These are phyloP conservation scores for Pseudogymnoascus sp. DNA, from an alignment of 2,329 filamentous ascomycete genomes.

Conservation along the genomic window DNA sequence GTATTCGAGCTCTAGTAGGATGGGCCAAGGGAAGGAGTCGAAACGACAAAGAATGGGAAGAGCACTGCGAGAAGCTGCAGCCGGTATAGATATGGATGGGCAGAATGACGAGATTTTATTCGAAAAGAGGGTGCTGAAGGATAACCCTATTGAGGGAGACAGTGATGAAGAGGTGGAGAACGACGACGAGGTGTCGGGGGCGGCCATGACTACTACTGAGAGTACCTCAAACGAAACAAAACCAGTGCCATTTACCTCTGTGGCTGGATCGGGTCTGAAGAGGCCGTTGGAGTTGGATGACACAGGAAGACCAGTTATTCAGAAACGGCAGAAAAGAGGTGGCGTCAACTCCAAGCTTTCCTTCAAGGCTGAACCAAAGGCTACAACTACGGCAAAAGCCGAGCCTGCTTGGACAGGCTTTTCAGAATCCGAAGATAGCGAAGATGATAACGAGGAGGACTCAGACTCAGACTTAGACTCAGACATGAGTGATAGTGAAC, in stretches of 20 bases:
- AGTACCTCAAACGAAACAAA: neutral
- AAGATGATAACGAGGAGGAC: slow-evolving; percentile 16
- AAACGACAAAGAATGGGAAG: slow-evolving; percentile 61
- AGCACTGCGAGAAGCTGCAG: slow-evolving; percentile 54
- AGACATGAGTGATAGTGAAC: slow-evolving; percentile 14
- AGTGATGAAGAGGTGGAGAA: slow-evolving; percentile 24
- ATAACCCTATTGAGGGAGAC: slow-evolving; percentile 25
- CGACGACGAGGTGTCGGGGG: slow-evolving; percentile 17
- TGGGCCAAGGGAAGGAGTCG: slow-evolving; percentile 64
- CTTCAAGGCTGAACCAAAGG: slow-evolving; percentile 32
- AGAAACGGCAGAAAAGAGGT: slow-evolving; percentile 69
- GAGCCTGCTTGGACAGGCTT: slow-evolving; percentile 56
- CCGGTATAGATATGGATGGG: slow-evolving; percentile 41
- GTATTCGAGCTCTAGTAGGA: slow-evolving; percentile 66
- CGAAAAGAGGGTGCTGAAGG: slow-evolving; percentile 28
- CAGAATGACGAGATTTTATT: slow-evolving; percentile 46
- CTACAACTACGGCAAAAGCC: slow-evolving; percentile 31
- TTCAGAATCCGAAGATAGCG: slow-evolving; percentile 23
- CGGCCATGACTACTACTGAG: slow-evolving; percentile 9
- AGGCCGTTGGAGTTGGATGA: slow-evolving; percentile 74
- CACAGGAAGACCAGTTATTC: slow-evolving; percentile 66
- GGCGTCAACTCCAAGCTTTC: slow-evolving; percentile 44
- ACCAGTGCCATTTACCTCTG: neutral
- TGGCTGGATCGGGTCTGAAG: slow-evolving; percentile 55
- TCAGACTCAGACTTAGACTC: slow-evolving; percentile 10